Percentiles rank a stretch among this genome's conserved stretches.
phyloP scores from a whole-genome alignment of 495 filamentous ascomycete genomes.

The Staphylotrichum longicolle region DNA sequence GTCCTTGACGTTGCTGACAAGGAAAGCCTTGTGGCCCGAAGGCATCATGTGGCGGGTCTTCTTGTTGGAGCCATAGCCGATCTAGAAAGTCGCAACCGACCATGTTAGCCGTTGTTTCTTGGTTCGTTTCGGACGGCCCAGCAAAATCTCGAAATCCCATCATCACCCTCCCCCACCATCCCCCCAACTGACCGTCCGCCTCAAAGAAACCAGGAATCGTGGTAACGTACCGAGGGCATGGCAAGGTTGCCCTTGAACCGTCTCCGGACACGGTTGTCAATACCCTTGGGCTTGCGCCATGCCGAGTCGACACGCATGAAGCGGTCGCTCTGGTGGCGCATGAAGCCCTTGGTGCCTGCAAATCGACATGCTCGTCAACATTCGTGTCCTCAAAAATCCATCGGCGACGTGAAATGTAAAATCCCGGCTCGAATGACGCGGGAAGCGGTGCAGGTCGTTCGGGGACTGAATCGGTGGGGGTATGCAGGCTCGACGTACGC shows the following conservation, averaged over 20 bases:
- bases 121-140: neutral
- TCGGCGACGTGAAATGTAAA: neutral
- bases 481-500: conserved; percentile 62
- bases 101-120: conserved; percentile 22
- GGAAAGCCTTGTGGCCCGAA: conserved; percentile 98
- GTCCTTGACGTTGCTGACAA: conserved; percentile 92
- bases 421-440: conserved; percentile 8
- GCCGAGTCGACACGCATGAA: conserved; percentile 82
- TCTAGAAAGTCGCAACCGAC: conserved; percentile 51
- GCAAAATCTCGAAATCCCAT: neutral
- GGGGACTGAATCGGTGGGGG: conserved; percentile 20
- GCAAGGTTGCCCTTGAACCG: conserved; percentile 91
- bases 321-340: conserved; percentile 93
- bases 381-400: conserved; percentile 12
- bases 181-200: neutral
- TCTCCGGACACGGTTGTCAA: conserved; percentile 80
- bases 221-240: conserved; percentile 90
- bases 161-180: neutral
- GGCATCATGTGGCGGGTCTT: conserved; percentile 99
- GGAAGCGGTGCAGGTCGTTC: conserved; percentile 10
- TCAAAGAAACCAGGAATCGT: neutral
- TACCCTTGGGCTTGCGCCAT: conserved; percentile 99
- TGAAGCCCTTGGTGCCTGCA: conserved; percentile 82
- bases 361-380: conserved; percentile 30
- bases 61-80: conserved; percentile 97